Base-by-base conservation (phyloP, 345 rosid species). In the Gossypium herbaceum region DNA sequence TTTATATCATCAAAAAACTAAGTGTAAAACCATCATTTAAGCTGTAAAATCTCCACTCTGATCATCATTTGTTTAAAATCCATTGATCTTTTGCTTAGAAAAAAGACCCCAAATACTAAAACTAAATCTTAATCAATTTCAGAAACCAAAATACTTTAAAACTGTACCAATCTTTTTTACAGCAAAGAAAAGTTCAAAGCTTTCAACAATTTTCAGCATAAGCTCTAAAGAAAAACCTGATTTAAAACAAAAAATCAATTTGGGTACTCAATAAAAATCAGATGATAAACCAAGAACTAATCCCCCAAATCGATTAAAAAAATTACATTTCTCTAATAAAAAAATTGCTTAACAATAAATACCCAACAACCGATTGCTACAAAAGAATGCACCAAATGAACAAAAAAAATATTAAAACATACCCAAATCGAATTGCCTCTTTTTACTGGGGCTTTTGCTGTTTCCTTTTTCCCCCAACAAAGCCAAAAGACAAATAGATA, bases 381-480 rank as follows among this genome's bases (percentile, higher is more conserved):
- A 69, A 69, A 69, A 69, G 69, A 71, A 82, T 76, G 80, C 80
- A 77, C 57, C 82, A 61, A 27, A 57, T 16, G 66, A 73, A 69
- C 60, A 44, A 45, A 48, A 45, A 22, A 2, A 19, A 19, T 3
- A 20, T 10, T 7, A 34, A 39, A 63, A 63, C 16, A 63, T 39
- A 63, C 58, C 66, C 78, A 79, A 50, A 73, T 10, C 57, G 52
- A 73, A 34, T 71, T 10, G 67, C 45, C 64, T 47, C 50, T 22
- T 60, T 76, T 29, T 51, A n/a, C 66, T 58, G 43, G 50, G 63
- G 34, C 12, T 69, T 69, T 9, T 9, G 41, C 41, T 1, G 13
- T 57, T 51, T 51, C 47, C 8, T 51, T 27, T 34, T 69, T 59
- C n/a, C 52, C 11, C 29, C 45, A 51, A 27, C 27, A 39, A 55